Percentiles rank a stretch among this genome's conserved stretches.
These are phyloP conservation scores for Clitopilus passeckerianus DNA, from an alignment of 768 basidiomycete genomes.

Conservation along the genomic window DNA sequence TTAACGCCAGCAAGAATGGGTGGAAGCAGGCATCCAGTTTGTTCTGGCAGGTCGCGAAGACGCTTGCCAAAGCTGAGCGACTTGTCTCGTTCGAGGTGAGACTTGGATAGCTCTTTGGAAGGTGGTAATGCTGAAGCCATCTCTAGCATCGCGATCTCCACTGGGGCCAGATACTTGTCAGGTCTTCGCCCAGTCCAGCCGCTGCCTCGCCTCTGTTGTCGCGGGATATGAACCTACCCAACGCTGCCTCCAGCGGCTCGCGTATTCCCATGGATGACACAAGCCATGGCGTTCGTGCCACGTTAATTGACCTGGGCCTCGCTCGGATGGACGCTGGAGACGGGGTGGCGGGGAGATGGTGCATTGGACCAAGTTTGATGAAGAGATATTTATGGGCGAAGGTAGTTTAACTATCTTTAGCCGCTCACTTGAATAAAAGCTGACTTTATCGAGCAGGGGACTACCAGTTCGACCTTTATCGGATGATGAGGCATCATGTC, in stretches of 20 bases:
- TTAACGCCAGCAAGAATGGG: slow-evolving; percentile 44
- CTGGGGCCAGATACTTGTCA: slow-evolving; percentile 93
- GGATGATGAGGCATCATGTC: slow-evolving; percentile 72
- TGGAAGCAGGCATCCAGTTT: slow-evolving; percentile 88
- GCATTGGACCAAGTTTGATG: slow-evolving; percentile 81
- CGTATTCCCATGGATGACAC: slow-evolving; percentile 59
- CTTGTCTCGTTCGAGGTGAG: slow-evolving; percentile 84
- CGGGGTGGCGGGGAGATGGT: slow-evolving; percentile 37
- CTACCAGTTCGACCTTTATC: slow-evolving; percentile 93
- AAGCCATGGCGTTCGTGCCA: slow-evolving; percentile 66
- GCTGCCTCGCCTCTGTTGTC: slow-evolving; percentile 17
- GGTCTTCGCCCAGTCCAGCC: slow-evolving; percentile 32
- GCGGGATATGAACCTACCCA: slow-evolving; percentile 20
- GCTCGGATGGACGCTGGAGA: slow-evolving; percentile 73
- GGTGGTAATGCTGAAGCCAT: background rate
- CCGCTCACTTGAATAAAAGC: no score
- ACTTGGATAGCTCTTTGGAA: background rate
- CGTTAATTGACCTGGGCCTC: slow-evolving; percentile 92
- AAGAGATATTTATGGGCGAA: slow-evolving; percentile 88
- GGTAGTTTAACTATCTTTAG: slow-evolving; percentile 35
- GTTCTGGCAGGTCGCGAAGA: slow-evolving; percentile 85
- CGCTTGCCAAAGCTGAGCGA: slow-evolving; percentile 77
- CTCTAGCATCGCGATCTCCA: slow-evolving; percentile 98
- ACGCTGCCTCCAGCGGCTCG: slow-evolving; percentile 21
- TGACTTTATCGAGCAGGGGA: slow-evolving; percentile 45